Evolutionary conservation across 768 basidiomycete species (phyloP).

Genomic region (Paxillus rubicundulus): DNA sequence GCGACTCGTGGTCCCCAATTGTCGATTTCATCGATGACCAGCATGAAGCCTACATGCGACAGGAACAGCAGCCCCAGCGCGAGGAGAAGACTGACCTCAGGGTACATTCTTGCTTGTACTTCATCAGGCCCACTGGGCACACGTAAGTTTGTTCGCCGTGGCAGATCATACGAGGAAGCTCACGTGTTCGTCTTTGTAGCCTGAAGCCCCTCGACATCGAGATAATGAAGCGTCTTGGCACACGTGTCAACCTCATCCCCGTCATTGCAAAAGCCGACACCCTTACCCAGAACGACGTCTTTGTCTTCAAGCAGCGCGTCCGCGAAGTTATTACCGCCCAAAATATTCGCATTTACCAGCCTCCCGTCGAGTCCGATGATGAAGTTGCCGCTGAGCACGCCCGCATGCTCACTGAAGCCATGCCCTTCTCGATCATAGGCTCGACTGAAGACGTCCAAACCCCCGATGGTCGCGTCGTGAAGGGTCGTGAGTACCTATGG

Average conservation of each 20-base stretch:
- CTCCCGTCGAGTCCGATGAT: conserved; percentile 87
- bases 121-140: conserved; percentile 94
- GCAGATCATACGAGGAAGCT: neutral
- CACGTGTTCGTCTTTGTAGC: conserved; percentile 28
- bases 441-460: conserved; percentile 94
- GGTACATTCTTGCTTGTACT: conserved; percentile 96
- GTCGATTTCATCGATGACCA: conserved; percentile 98
- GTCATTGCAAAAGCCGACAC: conserved; percentile 98
- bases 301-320: conserved; percentile 90
- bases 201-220: conserved; percentile 98
- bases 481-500: conserved; percentile 98
- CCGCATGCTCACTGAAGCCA: conserved; percentile 80
- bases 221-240: conserved; percentile 99
- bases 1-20: conserved; percentile 97
- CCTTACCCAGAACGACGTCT: conserved; percentile 89
- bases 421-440: conserved; percentile 99
- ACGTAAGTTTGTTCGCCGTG: conserved; percentile 59
- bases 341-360: conserved; percentile 92
- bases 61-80: conserved; percentile 98
- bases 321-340: conserved; percentile 89
- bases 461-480: conserved; percentile 86
- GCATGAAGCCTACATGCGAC: conserved; percentile 93
- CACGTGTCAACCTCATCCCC: conserved; percentile 96
- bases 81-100: conserved; percentile 91
- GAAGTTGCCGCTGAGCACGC: conserved; percentile 87